Evolutionary conservation across 768 basidiomycete species (phyloP).

Genomic region (Dacryopinax spathularia): DNA sequence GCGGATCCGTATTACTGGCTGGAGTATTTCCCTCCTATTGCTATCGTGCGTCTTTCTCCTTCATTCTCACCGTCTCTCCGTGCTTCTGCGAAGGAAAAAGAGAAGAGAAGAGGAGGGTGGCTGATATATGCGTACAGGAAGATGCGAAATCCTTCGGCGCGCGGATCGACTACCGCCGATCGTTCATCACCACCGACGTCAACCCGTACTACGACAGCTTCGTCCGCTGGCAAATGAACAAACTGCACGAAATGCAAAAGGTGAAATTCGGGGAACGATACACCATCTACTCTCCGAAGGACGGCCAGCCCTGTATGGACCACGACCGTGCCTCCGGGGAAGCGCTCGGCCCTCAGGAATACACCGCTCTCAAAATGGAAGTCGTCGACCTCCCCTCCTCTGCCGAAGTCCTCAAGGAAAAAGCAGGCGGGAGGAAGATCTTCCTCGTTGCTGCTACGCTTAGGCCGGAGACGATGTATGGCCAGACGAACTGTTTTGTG

Average conservation of each 20-base stretch:
- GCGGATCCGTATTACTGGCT: conserved; percentile 93
- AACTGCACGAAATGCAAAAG: conserved; percentile 68
- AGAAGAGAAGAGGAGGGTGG: not conserved
- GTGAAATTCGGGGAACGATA: conserved; percentile 98
- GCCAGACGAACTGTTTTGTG: conserved; percentile 96
- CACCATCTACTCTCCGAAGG: conserved; percentile 96
- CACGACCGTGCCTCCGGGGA: conserved; percentile 95
- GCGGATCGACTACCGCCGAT: conserved; percentile 91
- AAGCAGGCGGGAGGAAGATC: conserved; percentile 65
- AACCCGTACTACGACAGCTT: conserved; percentile 98
- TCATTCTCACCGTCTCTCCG: not conserved
- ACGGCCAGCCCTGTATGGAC: conserved; percentile 99
- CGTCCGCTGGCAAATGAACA: conserved; percentile 96
- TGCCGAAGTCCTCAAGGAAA: conserved; percentile 51
- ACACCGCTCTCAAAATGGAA: conserved; percentile 88
- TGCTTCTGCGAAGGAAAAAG: not conserved
- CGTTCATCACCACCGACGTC: conserved; percentile 84
- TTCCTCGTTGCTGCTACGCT: conserved; percentile 92
- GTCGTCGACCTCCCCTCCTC: conserved; percentile 69
- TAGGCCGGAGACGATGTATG: conserved; percentile 97
- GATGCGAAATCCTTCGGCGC: conserved; percentile 85
- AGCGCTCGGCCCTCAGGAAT: conserved; percentile 88
- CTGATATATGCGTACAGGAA: conserved; percentile 20
- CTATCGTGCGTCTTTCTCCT: conserved; percentile 40
- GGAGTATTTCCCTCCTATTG: conserved; percentile 90